phyloP scores from a whole-genome alignment of 768 basidiomycete genomes.

The Russula sp. region DNA sequence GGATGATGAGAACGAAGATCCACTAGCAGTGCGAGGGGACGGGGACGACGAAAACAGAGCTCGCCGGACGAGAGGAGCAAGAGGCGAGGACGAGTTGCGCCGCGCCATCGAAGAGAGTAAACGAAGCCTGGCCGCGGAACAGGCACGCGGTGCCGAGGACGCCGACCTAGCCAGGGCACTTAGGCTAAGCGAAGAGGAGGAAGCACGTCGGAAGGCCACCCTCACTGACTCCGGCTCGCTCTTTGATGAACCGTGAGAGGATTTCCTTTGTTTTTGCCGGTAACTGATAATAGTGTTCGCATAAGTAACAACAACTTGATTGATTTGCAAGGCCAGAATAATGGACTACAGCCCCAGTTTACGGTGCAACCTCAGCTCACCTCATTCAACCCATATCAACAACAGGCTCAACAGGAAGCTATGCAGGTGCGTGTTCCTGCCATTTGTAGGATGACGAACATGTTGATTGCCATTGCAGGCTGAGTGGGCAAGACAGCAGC shows the following conservation, averaged over 20 bases:
- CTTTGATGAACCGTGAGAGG: conserved; percentile 84
- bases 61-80: conserved; percentile 34
- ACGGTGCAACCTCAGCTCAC: conserved; percentile 85
- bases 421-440: conserved; percentile 48
- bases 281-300: background rate
- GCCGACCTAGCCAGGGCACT: conserved; percentile 82
- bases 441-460: background rate
- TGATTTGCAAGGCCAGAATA: conserved; percentile 22
- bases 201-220: conserved; percentile 66
- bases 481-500: conserved; percentile 50
- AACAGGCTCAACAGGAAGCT: conserved; percentile 88
- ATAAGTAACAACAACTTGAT: conserved; percentile 22
- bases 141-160: conserved; percentile 65
- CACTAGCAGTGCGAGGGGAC: conserved; percentile 48
- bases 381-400: conserved; percentile 91
- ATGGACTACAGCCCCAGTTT: conserved; percentile 66
- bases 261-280: conserved; percentile 19
- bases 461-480: conserved; percentile 34
- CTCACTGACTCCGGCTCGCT: conserved; percentile 67
- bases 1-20: conserved; percentile 36
- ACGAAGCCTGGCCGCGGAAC: conserved; percentile 65
- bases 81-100: conserved; percentile 71
- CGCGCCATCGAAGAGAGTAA: conserved; percentile 91
- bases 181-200: conserved; percentile 86
- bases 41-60: conserved; percentile 41